Base-by-base conservation (phyloP, 1,284 basidiomycete species). In the Sanghuangporus weigelae region DNA sequence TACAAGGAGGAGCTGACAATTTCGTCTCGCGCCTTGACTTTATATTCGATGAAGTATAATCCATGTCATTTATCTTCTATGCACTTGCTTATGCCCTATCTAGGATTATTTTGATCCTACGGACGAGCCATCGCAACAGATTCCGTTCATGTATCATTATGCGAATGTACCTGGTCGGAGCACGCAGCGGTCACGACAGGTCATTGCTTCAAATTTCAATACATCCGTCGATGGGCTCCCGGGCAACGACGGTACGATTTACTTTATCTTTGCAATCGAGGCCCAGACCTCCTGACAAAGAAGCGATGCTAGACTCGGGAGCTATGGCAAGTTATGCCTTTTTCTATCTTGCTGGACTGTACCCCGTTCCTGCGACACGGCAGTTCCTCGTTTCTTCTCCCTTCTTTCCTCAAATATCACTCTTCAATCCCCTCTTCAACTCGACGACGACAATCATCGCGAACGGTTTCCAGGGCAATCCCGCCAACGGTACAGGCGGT, bases 291-390 rank as follows among this genome's bases (percentile, higher is more conserved):
- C 16, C 16, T 38, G 31, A n/a, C 16, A 16, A 12, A 7, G 38
- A 14, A 2, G 7, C 21, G 19, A 62, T 26, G 76, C 68, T 49
- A 14, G 38, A 12, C 40, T 39, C 67, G 74, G 87, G 84, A 53
- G 88, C 87, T 0, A 89, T 90, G 88, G 87, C 79, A 2, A 86
- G 85, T 67, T 87, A 85, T 66, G 84, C 80, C 2, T 76, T 80
- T 0, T 89, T 86, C 72, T 84, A 83, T 69, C 76, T 87, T 7
- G 75, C 79, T 0, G 85, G 85, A 1, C 69, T 88, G 68, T 87
- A 87, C 67, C 85, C 85, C 1, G 71, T 86, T 3, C 85, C 86
- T 0, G 83, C 83, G 14, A 87, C 85, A 0, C 74, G 75, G 12
- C 85, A 87, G 67, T 75, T 82, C 68, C 77, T 88, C 1, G 75